Evolutionary conservation across 495 filamentous ascomycete species (phyloP).

Genomic region (Paragyromitra xinjiangensis): DNA sequence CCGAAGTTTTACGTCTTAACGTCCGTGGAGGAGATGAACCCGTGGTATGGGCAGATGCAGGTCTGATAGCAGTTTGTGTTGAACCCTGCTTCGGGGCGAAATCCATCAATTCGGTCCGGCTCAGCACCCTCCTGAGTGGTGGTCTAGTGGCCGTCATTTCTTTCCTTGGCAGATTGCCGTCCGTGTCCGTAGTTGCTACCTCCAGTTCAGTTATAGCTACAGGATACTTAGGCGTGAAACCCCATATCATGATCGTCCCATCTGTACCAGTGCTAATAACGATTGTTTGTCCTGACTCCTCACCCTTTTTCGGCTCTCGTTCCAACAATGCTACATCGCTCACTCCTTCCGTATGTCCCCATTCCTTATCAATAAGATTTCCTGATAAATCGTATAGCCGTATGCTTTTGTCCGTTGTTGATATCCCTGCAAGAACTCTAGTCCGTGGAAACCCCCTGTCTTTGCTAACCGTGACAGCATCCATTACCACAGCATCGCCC

Average conservation of each 20-base stretch:
- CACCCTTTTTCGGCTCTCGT: conserved; percentile 56
- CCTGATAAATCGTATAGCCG: conserved; percentile 84
- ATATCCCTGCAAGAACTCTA: conserved; percentile 78
- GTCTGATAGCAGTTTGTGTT: conserved; percentile 61
- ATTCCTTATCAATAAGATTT: conserved; percentile 81
- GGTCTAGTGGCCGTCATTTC: conserved; percentile 67
- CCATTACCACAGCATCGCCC: conserved; percentile 82
- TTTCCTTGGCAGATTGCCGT: conserved; percentile 58
- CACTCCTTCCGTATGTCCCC: conserved; percentile 92
- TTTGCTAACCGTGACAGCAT: conserved; percentile 72
- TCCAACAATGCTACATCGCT: conserved; percentile 82
- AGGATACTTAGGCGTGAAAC: conserved; percentile 56
- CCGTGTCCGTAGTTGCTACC: conserved; percentile 53
- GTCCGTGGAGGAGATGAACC: conserved; percentile 71
- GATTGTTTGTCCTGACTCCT: conserved; percentile 62
- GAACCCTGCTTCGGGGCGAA: conserved; percentile 61
- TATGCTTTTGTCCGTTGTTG: conserved; percentile 93
- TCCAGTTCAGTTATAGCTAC: conserved; percentile 63
- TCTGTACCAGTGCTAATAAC: conserved; percentile 82
- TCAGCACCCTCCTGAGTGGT: conserved; percentile 77
- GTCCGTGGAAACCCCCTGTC: conserved; percentile 58
- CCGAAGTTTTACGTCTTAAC: conserved; percentile 66
- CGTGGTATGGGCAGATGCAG: conserved; percentile 66
- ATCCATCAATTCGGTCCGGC: conserved; percentile 77
- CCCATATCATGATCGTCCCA: conserved; percentile 87